Base-by-base conservation (phyloP, 31 red algal species). In the Pterothamnion heteromorphum region DNA sequence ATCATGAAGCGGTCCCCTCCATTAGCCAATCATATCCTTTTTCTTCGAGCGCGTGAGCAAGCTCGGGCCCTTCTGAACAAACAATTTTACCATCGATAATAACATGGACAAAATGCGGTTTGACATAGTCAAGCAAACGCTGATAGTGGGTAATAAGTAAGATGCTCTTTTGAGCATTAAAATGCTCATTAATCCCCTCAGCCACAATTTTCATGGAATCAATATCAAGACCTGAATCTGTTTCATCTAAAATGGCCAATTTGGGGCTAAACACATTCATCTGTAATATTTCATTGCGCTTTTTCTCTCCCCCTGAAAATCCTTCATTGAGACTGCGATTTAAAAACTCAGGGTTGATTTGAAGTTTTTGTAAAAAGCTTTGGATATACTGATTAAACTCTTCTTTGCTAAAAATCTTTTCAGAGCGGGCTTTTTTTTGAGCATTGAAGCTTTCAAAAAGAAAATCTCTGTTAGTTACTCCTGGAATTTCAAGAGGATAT, bases 291-390 rank as follows among this genome's bases (percentile, higher is more conserved):
- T 92, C 91, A 34, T 89, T 89, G 3, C 85, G 21, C 28, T 92
- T 92, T 39, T 92, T 92, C 41, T 92, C 91, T 23, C 91, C 91
- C 21, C 91, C 91, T 4, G 82, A 89, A 37, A 92, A 92, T 23
- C 91, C 91, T n/a, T 90, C 84, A 39, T 92, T 92, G 22, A 92
- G 4, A 14, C 4, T 4, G 21, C 91, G 82, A 24, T 92, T 36
- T 22, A 89, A 43, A 43, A 92, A 74, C 24, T 88, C 9, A 3
- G 85, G 32, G 85, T 51, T 41, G 4, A 88, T 51, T 74, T 35
- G 9, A 14, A 88, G 31, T 38, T 26, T 22, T 83, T 83, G 5
- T 32, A 83, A 23, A 14, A 14, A 24, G 14, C 23, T 26, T 32
- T 23, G 21, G 5, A n/a, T n/a, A 9, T 18, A 18, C 51, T 64